Evolutionary conservation across 371 early-diverging fungal species (phyloP).

Genomic region (Mucor ambiguus): DNA sequence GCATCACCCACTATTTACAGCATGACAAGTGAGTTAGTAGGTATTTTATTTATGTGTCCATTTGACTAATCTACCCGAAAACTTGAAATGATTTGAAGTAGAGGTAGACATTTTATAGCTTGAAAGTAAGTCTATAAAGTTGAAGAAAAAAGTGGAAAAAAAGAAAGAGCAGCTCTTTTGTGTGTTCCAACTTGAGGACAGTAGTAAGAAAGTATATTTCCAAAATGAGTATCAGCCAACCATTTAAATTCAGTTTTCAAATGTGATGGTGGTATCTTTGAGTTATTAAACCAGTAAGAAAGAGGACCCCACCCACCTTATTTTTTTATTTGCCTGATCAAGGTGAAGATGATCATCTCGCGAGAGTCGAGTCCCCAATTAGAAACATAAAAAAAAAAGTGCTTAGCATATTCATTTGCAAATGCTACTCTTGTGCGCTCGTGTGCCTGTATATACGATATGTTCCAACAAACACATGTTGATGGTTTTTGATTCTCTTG

Average conservation of each 20-base stretch:
- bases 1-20: constrained; percentile 21
- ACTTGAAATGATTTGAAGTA: constrained; percentile 25
- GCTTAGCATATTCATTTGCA: not conserved
- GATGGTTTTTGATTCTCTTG: no score
- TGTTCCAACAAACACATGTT: no score
- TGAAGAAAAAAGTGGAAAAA: not conserved
- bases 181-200: not conserved
- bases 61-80: constrained; percentile 17
- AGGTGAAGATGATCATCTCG: not conserved
- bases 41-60: not conserved
- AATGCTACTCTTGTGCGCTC: not conserved
- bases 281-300: not conserved
- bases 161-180: not conserved
- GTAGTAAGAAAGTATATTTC: not conserved
- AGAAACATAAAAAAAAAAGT: not conserved
- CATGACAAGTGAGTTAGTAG: not conserved
- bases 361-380: not conserved
- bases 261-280: not conserved
- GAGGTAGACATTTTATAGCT: constrained; percentile 20
- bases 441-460: no score
- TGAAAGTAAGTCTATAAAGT: not conserved
- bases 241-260: not conserved
- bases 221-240: constrained; percentile 3
- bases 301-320: not conserved
- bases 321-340: not conserved